Base-by-base conservation (phyloP, 768 basidiomycete genomes). In the Phaeotremella fagi region DNA sequence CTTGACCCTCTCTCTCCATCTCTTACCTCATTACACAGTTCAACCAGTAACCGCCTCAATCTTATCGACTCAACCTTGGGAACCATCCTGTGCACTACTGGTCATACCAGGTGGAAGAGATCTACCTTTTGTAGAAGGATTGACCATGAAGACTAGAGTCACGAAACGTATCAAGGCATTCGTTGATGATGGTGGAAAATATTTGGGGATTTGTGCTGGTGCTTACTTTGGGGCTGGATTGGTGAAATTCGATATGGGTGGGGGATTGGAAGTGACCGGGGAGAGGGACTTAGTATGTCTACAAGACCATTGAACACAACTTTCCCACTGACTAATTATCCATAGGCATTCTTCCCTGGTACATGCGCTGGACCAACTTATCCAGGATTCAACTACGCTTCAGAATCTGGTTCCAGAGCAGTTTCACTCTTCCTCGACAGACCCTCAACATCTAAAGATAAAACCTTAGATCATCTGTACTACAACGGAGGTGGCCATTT, bases 21-120 rank as follows among this genome's bases (percentile, higher is more conserved):
- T 94, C 18, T 66, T 79, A 14, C 85, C 88, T 0, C 80, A 84
- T 69, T 92, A 91, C 71, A 82, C 87, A 12, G 83, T 94, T 37
- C 87, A 88, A 54, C 72, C 82, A 15, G 78, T 90, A 46, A 77
- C 82, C 0, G 78, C 79, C 11, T 75, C 81, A 35, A 70, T 80
- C 1, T 75, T 97, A 4, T 74, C 78, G 1, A 76, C 79, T 0
- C 84, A 85, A 41, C 90, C 91, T 18, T 97, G 91, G 92, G 72
- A 81, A 31, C 66, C 77, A 4, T 79, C 80, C 9, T 92, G 89
- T 68, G 84, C 85, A 2, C 78, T 94, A 1, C 80, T 97, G 16
- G 85, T 91, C 45, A 76, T 94, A 52, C 83, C 87, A n/a, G 79
- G 83, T 51, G 80, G 80, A 44, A 75, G 80, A 26, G 77, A 78